Evolutionary conservation across 1,284 basidiomycete species (phyloP).

Genomic region (Sphaerobolus stellatus): DNA sequence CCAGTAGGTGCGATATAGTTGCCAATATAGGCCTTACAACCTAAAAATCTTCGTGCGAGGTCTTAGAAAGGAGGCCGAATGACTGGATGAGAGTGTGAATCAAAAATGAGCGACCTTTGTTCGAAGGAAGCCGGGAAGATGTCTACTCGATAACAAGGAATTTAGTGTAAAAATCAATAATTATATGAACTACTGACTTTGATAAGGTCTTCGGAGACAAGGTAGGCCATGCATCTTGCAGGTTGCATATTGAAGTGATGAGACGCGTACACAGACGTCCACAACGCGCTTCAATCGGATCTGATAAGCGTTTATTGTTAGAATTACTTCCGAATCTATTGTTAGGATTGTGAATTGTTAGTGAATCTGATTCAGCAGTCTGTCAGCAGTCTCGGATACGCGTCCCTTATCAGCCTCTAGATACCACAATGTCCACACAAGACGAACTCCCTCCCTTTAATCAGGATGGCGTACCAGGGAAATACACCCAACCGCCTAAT

Average conservation of each 20-base stretch:
- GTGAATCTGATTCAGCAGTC: no score
- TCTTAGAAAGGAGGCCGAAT: conserved; percentile 51
- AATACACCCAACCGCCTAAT: conserved; percentile 51
- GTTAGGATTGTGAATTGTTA: no score
- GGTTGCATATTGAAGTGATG: no score
- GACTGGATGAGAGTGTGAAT: conserved; percentile 73
- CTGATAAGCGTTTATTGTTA: no score
- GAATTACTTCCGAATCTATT: no score
- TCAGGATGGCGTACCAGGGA: conserved; percentile 23
- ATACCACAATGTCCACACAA: neutral
- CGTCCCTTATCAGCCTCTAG: no score
- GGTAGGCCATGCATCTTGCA: conserved; percentile 46
- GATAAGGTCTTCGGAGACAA: conserved; percentile 58
- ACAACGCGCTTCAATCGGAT: no score
- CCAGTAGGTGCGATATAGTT: conserved; percentile 48
- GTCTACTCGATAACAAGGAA: conserved; percentile 34
- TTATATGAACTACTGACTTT: conserved; percentile 34
- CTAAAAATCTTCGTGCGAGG: conserved; percentile 34
- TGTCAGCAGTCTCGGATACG: no score
- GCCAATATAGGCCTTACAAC: conserved; percentile 55
- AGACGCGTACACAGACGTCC: no score
- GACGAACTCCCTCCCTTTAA: conserved; percentile 12
- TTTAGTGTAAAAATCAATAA: neutral
- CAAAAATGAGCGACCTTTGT: conserved; percentile 73
- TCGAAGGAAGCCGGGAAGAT: conserved; percentile 79